Conservation (phyloP, 768 basidiomycete genomes). For the Amyloporia xantha region DNA sequence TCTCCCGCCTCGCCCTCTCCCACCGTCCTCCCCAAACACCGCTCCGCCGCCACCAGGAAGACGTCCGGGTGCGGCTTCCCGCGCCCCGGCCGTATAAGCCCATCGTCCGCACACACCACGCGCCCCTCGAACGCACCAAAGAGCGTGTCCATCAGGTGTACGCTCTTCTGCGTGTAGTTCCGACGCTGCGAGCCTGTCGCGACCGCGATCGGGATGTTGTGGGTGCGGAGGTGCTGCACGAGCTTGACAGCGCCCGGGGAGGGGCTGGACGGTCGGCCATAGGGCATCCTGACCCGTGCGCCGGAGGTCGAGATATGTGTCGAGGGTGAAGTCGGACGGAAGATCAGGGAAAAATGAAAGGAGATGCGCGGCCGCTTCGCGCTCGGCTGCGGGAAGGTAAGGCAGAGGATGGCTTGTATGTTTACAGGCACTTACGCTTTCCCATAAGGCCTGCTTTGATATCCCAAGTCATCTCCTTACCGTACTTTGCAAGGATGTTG, state of each 20-base stretch:
- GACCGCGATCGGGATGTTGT: conserved; percentile 70
- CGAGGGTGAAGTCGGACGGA: conserved; percentile 42
- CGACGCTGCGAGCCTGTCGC: conserved; percentile 70
- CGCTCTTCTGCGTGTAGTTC: conserved; percentile 64
- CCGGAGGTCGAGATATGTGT: conserved; percentile 53
- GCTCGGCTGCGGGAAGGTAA: conserved; percentile 44
- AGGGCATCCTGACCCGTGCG: conserved; percentile 49
- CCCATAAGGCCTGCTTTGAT: conserved; percentile 90
- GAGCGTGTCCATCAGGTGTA: conserved; percentile 52
- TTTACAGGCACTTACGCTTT: conserved; percentile 46
- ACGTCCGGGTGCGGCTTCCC: conserved; percentile 85
- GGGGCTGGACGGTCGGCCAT: conserved; percentile 64
- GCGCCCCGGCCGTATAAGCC: conserved; percentile 32
- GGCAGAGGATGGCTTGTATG: not conserved
- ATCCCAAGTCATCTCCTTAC: conserved; percentile 79
- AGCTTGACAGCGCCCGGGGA: conserved; percentile 73
- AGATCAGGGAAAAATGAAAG: conserved; percentile 76
- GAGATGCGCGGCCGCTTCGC: conserved; percentile 55
- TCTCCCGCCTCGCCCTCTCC: conserved; percentile 36
- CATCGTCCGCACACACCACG: conserved; percentile 71
- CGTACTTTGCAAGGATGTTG: conserved; percentile 63
- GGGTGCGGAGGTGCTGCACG: conserved; percentile 59
- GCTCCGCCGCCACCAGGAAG: conserved; percentile 66
- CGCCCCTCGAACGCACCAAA: conserved; percentile 62
- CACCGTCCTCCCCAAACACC: conserved; percentile 48